Evolutionary conservation across 768 basidiomycete genomes (phyloP).

Genomic region (Chlorophyllum brunneum): DNA sequence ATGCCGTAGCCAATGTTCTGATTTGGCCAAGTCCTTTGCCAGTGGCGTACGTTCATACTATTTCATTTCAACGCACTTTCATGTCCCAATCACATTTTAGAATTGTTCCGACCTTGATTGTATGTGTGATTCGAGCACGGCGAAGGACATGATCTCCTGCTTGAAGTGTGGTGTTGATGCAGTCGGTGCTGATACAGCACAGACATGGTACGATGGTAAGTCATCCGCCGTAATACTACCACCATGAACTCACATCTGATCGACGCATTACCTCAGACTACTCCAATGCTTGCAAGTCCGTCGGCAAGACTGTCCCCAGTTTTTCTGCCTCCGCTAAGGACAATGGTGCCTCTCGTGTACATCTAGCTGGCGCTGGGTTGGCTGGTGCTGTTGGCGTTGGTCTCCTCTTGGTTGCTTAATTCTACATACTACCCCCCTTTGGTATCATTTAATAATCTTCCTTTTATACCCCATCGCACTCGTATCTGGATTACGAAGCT

Average conservation of each 20-base stretch:
- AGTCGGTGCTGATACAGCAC: neutral
- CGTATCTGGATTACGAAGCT: too few species aligned
- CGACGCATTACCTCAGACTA: neutral
- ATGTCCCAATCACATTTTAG: neutral
- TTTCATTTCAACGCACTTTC: neutral
- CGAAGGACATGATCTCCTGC: neutral
- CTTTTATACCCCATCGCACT: neutral
- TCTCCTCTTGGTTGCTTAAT: neutral
- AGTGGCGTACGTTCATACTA: neutral
- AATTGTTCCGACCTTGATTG: neutral
- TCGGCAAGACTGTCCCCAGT: neutral
- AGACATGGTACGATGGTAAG: constrained; percentile 1
- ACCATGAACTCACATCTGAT: neutral
- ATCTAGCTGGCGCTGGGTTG: neutral
- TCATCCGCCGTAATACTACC: neutral
- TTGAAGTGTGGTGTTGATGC: neutral
- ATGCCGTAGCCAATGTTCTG: constrained; percentile 1
- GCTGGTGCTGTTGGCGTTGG: constrained; percentile 1
- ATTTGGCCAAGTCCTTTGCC: neutral
- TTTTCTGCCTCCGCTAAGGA: neutral
- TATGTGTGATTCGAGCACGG: neutral
- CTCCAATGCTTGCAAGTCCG: constrained; percentile 2
- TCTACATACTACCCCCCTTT: neutral
- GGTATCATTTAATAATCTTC: neutral
- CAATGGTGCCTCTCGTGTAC: neutral